A percentile compares a stretch with the other conserved stretches of the same genome.
Conservation (phyloP, 768 basidiomycete species). For the Pleurotus ostreatus region DNA sequence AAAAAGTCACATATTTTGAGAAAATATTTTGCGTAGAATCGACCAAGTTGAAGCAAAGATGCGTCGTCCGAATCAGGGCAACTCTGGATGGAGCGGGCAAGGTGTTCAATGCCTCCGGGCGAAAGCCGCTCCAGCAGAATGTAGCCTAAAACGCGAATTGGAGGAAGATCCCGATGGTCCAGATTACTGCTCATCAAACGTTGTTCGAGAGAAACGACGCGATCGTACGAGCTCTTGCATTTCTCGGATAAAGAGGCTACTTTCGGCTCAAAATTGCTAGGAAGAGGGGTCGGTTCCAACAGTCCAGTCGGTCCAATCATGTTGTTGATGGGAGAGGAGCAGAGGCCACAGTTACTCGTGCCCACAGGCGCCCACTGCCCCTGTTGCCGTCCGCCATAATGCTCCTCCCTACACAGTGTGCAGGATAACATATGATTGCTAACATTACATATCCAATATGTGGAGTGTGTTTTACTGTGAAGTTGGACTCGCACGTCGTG, state of each 20-base stretch:
- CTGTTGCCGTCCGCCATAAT: too few species aligned
- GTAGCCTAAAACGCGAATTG: background rate
- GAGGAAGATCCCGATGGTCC: background rate
- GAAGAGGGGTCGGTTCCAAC: too few species aligned
- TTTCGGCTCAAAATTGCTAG: too few species aligned
- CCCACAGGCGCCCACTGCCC: too few species aligned
- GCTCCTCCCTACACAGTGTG: too few species aligned
- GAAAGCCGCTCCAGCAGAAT: background rate
- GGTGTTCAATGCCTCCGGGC: background rate
- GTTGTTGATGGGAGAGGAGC: too few species aligned
- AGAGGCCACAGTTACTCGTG: too few species aligned
- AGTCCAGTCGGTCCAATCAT: too few species aligned
- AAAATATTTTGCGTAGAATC: background rate
- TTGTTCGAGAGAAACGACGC: background rate
- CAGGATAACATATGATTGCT: too few species aligned
- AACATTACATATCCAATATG: too few species aligned
- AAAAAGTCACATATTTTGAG: background rate
- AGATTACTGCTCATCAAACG: background rate
- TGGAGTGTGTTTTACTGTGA: background rate
- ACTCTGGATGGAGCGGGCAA: background rate
- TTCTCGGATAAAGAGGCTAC: background rate
- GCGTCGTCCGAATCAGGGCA: background rate
- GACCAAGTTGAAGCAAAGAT: background rate
- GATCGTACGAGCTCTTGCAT: background rate
- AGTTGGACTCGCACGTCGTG: conserved; percentile 46